phyloP scores from a whole-genome alignment of 257 asterid genomes.

The Ilex asprella region DNA sequence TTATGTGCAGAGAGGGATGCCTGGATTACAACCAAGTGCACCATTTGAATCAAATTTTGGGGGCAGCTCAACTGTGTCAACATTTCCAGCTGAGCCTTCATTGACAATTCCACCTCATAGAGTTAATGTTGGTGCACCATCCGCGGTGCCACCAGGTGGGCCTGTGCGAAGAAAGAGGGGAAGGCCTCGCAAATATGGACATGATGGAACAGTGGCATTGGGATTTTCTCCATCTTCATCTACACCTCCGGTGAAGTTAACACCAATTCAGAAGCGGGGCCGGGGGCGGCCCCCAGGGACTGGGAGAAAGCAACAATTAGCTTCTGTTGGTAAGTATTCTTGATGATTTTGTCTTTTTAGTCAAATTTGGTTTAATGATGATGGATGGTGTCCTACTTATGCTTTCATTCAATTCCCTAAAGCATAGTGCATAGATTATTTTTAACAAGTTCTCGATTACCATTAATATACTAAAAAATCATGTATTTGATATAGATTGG shows the following conservation, averaged over 20 bases:
- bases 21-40: constrained; percentile 35
- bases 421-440: too few species aligned
- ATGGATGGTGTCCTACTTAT: too few species aligned
- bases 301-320: constrained; percentile 53
- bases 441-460: too few species aligned
- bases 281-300: constrained; percentile 75
- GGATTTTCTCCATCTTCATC: constrained; percentile 43
- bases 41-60: constrained; percentile 44
- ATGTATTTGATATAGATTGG: too few species aligned
- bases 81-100: constrained; percentile 49
- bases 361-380: too few species aligned
- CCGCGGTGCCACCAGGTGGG: constrained; percentile 45
- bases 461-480: too few species aligned
- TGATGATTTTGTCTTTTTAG: constrained; percentile 4
- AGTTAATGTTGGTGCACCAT: constrained; percentile 42
- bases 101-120: constrained; percentile 48
- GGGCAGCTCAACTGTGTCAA: constrained; percentile 36
- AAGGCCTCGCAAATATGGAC: constrained; percentile 78
- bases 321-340: constrained; percentile 39
- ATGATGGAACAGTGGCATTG: constrained; percentile 45
- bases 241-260: constrained; percentile 26
- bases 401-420: too few species aligned
- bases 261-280: constrained; percentile 45
- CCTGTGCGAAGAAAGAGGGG: constrained; percentile 77
- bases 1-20: constrained; percentile 34